Evolutionary conservation across 257 asterid genomes (phyloP).

Genomic region (Solanum lycopersicoides): DNA sequence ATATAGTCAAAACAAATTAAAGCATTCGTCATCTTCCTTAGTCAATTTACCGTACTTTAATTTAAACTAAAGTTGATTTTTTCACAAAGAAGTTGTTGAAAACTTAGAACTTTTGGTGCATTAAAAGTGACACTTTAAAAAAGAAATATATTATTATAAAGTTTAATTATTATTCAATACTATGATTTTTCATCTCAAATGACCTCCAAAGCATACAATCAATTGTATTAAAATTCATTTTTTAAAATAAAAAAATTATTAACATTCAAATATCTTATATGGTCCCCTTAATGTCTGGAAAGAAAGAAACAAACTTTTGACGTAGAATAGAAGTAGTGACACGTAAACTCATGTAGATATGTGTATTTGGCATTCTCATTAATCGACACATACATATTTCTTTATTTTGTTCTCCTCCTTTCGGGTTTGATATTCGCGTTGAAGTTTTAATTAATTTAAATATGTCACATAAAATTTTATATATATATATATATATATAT

Average conservation of each 20-base stretch:
- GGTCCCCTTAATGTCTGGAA: background rate
- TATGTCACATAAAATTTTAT: fast-evolving
- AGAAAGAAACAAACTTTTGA: background rate
- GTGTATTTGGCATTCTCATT: background rate
- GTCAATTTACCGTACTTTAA: background rate
- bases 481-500: too few relatives aligned
- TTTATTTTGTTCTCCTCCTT: too few relatives aligned
- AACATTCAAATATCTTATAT: background rate
- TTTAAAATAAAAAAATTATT: too few relatives aligned
- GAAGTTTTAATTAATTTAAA: too few relatives aligned
- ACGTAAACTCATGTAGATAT: background rate
- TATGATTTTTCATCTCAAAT: background rate
- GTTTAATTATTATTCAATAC: background rate
- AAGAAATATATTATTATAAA: background rate
- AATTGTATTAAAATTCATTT: background rate
- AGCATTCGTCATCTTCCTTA: background rate
- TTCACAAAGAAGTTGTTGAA: background rate
- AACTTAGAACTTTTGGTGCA: background rate
- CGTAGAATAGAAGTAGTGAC: background rate
- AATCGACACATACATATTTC: background rate
- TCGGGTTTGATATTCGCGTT: too few relatives aligned
- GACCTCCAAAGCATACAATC: too few relatives aligned
- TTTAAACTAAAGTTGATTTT: background rate
- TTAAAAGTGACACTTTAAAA: background rate
- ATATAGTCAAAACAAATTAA: background rate